phyloP scores from a whole-genome alignment of 2,329 filamentous ascomycete genomes.

The Colletotrichum liaoningense region DNA sequence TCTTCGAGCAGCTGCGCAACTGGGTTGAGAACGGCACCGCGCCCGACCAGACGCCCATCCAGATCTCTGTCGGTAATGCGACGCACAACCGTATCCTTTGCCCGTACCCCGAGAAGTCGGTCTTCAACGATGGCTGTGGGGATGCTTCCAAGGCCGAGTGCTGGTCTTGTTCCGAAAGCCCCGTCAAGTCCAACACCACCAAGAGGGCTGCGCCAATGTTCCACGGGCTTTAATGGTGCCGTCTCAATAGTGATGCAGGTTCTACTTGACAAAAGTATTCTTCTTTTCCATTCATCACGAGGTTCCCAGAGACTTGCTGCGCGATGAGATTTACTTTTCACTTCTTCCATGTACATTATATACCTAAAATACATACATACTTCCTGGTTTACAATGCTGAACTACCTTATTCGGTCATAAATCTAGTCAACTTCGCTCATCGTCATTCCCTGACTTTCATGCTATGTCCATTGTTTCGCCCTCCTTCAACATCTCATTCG shows the following conservation, averaged over 20 bases:
- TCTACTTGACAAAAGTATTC: no score
- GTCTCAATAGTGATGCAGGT: no score
- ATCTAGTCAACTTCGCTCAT: no score
- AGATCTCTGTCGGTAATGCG: constrained; percentile 4
- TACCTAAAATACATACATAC: no score
- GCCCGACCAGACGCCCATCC: constrained; percentile 36
- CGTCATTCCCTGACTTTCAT: no score
- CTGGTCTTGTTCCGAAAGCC: not conserved
- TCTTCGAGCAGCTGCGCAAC: constrained; percentile 41
- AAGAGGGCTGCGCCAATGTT: not conserved
- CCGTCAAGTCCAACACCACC: not conserved
- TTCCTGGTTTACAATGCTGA: no score
- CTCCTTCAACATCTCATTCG: constrained; percentile 20
- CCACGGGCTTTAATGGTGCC: not conserved
- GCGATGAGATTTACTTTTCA: no score
- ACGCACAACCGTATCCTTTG: constrained; percentile 51
- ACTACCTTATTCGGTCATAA: no score
- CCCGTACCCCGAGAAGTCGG: constrained; percentile 43
- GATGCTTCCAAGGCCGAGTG: not conserved
- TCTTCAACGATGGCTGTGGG: constrained; percentile 35
- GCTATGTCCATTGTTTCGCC: no score
- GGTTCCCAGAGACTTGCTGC: no score
- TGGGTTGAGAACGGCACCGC: constrained; percentile 47
- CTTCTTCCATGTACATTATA: no score
- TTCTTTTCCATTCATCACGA: no score